Evolutionary conservation across 1,284 basidiomycete genomes (phyloP), one percentile per base, ranked within the genome.

Genomic region (Hemileia vastatrix): DNA sequence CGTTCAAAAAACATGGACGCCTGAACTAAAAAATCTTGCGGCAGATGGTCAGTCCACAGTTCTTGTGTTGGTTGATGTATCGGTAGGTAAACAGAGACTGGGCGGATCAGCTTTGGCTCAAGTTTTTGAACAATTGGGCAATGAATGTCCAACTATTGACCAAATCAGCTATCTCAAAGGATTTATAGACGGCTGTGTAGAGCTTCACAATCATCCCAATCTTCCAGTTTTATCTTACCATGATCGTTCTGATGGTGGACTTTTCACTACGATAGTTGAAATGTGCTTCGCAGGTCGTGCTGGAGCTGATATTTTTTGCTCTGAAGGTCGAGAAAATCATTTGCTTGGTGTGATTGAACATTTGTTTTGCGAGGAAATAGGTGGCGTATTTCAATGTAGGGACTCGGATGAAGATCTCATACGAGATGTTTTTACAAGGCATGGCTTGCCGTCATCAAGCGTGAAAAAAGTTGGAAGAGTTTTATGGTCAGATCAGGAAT

Each of bases 81-180:
- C 90, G 0, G 77, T 79, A 40, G 91, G 92, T 47, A 87, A 87
- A 75, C 82, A 86, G 72, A 83, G 95, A 8, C 79, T 97, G 43
- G 95, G 93, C 64, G 94, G 90, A n/a, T 97, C 93, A 0, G 90
- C 90, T 1, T 77, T 98, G 33, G 90, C 90, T 3, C 95, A 99
- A 75, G 92, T 92, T 3, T 97, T 91, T 83, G 88, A 89, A 74
- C 84, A 94, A 77, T 82, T 98, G 56, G 93, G 93, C 9, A 79
- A 82, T n/a, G 86, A 87, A 65, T 81, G 87, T 1, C 93, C 95
- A 0, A 88, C 97, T 72, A 90, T 97, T 18, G 90, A 90, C 67
- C 83, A 88, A 69, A 81, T 90, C 4, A 77, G 78, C 4, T 76
- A 84, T 9, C 78, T 97, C 68, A 89, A 86, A 74, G 80, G 86